Evolutionary conservation across 495 filamentous ascomycete genomes (phyloP).

Genomic region (Xylaria cubensis): DNA sequence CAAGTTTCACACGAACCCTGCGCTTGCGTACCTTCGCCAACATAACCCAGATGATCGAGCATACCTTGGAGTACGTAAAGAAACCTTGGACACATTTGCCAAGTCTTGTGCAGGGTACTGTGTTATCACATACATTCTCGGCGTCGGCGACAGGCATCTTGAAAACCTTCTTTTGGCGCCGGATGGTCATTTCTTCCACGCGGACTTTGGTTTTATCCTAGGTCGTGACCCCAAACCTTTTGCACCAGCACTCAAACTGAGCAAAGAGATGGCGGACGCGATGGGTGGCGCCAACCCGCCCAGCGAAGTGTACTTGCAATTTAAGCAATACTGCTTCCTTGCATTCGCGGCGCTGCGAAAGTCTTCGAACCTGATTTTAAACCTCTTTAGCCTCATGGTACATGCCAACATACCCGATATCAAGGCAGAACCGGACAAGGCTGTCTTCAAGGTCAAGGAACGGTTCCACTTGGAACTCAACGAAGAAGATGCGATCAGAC

Average conservation of each 20-base stretch:
- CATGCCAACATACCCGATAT: conserved; percentile 97
- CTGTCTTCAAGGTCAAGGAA: conserved; percentile 92
- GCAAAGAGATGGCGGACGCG: conserved; percentile 97
- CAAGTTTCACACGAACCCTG: conserved; percentile 77
- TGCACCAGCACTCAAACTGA: conserved; percentile 94
- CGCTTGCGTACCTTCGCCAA: conserved; percentile 81
- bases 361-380: conserved; percentile 88
- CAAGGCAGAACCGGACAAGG: conserved; percentile 87
- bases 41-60: conserved; percentile 88
- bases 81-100: conserved; percentile 93
- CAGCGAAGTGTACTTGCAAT: conserved; percentile 80
- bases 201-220: conserved; percentile 97
- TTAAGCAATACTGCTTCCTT: conserved; percentile 95
- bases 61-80: conserved; percentile 86
- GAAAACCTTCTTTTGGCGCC: conserved; percentile 94
- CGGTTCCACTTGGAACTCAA: conserved; percentile 89
- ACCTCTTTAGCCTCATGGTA: conserved; percentile 95
- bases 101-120: conserved; percentile 98
- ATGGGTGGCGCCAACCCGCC: conserved; percentile 79
- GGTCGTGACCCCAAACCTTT: conserved; percentile 98
- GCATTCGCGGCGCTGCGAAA: conserved; percentile 92
- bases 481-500: conserved; percentile 90
- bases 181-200: conserved; percentile 96
- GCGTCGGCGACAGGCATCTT: conserved; percentile 93
- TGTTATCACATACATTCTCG: conserved; percentile 98